Conservation (phyloP, 805 yeast genomes). For the Spathaspora arborariae region DNA sequence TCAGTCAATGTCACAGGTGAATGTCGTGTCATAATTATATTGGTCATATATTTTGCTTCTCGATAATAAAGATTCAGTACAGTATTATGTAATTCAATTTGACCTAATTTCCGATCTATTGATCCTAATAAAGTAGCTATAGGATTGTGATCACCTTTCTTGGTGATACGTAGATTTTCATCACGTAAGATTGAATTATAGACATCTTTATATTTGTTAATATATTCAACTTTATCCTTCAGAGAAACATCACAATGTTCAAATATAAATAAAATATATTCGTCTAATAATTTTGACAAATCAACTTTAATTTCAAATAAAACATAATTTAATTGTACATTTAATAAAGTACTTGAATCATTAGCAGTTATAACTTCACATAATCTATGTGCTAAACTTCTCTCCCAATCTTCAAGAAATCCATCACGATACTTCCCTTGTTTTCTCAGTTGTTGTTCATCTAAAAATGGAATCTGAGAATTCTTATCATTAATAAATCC, state of each 20-base stretch:
- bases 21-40: slow-evolving; percentile 6
- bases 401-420: slow-evolving; percentile 32
- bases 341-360: slow-evolving; percentile 18
- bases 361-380: slow-evolving; percentile 10
- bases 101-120: slow-evolving; percentile 33
- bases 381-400: slow-evolving; percentile 14
- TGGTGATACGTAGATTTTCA: slow-evolving; percentile 5
- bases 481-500: slow-evolving; percentile 10
- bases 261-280: slow-evolving; percentile 10
- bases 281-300: slow-evolving; percentile 20
- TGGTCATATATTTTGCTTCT: neutral
- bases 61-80: slow-evolving; percentile 22
- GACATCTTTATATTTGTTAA: slow-evolving; percentile 6
- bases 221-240: slow-evolving; percentile 4
- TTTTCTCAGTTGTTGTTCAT: neutral
- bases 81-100: slow-evolving; percentile 30
- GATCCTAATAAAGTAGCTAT: slow-evolving; percentile 29
- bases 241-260: slow-evolving; percentile 2
- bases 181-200: slow-evolving; percentile 7
- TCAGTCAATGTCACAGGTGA: slow-evolving; percentile 1
- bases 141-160: neutral
- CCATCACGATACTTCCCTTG: slow-evolving; percentile 7
- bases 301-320: slow-evolving; percentile 33
- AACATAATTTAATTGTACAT: slow-evolving; percentile 35
- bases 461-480: slow-evolving; percentile 1